These are phyloP conservation scores for Meyerozyma elateridarum DNA, from an alignment of 1,139 yeast genomes.

Conservation along the genomic window DNA sequence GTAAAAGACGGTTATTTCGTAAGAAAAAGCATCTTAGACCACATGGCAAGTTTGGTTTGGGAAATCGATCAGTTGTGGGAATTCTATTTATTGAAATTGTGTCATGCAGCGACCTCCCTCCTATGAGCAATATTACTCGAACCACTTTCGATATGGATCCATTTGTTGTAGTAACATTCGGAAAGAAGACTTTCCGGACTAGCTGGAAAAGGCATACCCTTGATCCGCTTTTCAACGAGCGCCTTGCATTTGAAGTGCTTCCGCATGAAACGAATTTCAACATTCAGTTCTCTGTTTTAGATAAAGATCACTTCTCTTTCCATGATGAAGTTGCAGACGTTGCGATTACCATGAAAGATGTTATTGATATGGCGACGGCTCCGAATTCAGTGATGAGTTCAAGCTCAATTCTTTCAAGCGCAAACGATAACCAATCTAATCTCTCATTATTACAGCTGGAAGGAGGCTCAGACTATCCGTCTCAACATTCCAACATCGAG, in stretches of 20 bases:
- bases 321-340: constrained; percentile 79
- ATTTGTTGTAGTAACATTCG: constrained; percentile 86
- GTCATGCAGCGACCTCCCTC: constrained; percentile 69
- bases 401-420: constrained; percentile 1
- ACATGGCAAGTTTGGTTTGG: constrained; percentile 25
- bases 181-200: constrained; percentile 82
- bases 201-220: constrained; percentile 80
- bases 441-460: constrained; percentile 4
- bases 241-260: constrained; percentile 72
- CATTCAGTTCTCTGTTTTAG: constrained; percentile 69
- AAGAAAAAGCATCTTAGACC: background rate
- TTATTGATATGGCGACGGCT: constrained; percentile 31
- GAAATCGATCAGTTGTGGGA: constrained; percentile 53
- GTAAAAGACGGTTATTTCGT: constrained; percentile 6
- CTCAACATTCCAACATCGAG: constrained; percentile 16
- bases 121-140: constrained; percentile 53
- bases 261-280: constrained; percentile 62
- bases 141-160: constrained; percentile 95
- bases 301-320: constrained; percentile 75
- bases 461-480: constrained; percentile 12
- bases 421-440: background rate
- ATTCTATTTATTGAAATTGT: constrained; percentile 73
- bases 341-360: constrained; percentile 47
- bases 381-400: background rate
- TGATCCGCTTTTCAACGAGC: constrained; percentile 78